phyloP scores from a whole-genome alignment of 306 rosid species.

The Gastrolobium villosum region DNA sequence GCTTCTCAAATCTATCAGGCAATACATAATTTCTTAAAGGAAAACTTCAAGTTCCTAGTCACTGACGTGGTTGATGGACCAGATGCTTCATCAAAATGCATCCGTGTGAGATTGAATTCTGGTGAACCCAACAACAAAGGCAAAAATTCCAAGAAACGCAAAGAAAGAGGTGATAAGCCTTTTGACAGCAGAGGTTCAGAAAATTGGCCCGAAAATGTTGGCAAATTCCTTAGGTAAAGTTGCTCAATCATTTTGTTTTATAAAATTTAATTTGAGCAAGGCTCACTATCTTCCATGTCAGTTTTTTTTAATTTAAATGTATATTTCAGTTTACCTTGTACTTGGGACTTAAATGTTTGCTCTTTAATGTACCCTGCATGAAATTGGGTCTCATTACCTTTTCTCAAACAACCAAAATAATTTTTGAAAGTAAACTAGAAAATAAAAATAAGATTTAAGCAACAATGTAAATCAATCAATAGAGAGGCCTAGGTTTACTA shows the following conservation, averaged over 20 bases:
- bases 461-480: no score
- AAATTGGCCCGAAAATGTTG: conserved; percentile 76
- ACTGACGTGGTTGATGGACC: conserved; percentile 91
- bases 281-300: conserved; percentile 39
- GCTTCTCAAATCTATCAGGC: conserved; percentile 66
- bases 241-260: conserved; percentile 27
- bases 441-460: no score
- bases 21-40: conserved; percentile 87
- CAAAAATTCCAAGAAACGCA: conserved; percentile 77
- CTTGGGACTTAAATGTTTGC: neutral
- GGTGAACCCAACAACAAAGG: conserved; percentile 63
- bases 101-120: conserved; percentile 83
- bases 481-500: no score
- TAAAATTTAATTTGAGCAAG: conserved; percentile 39
- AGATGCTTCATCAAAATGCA: conserved; percentile 88
- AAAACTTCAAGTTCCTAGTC: conserved; percentile 87
- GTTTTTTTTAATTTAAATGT: neutral
- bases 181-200: conserved; percentile 97
- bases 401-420: neutral
- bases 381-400: neutral
- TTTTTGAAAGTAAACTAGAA: no score
- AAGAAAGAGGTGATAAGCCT: conserved; percentile 82
- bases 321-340: conserved; percentile 19
- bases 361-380: neutral
- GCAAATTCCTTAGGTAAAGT: conserved; percentile 85